A percentile compares a stretch with the other conserved stretches of the same genome.
Conservation (phyloP, 2,329 filamentous ascomycete species). For the Pseudogymnoascus sp. region DNA sequence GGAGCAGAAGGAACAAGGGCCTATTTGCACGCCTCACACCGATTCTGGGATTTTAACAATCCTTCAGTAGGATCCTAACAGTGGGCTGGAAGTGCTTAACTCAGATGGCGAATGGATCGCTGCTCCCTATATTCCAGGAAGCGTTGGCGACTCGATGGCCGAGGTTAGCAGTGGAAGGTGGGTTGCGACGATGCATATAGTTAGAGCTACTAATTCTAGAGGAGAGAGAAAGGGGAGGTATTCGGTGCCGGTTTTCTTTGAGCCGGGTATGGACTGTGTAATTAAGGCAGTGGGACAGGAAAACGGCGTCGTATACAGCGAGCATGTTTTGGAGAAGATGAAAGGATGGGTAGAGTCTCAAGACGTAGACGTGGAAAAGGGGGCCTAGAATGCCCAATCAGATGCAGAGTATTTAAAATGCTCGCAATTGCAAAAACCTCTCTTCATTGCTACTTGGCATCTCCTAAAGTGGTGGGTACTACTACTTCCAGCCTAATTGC, state of each 20-base stretch:
- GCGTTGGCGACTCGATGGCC: constrained; percentile 37
- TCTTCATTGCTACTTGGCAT: background rate
- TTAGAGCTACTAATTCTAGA: constrained; percentile 27
- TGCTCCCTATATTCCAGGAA: constrained; percentile 34
- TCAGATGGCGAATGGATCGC: constrained; percentile 35
- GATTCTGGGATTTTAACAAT: constrained; percentile 42
- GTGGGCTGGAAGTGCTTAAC: constrained; percentile 41
- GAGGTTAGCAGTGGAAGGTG: constrained; percentile 35
- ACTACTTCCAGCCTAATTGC: background rate
- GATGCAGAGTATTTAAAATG: background rate
- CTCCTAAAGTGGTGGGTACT: background rate
- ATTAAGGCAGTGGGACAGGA: constrained; percentile 29
- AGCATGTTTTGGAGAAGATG: constrained; percentile 38
- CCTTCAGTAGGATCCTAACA: constrained; percentile 39
- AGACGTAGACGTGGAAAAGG: constrained; percentile 20
- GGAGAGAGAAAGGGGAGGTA: constrained; percentile 26
- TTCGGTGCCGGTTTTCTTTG: constrained; percentile 42
- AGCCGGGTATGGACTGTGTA: constrained; percentile 36
- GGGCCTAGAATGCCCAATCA: background rate
- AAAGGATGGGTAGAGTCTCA: constrained; percentile 38
- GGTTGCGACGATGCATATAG: constrained; percentile 39
- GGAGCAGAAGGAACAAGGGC: constrained; percentile 15
- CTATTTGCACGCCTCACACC: constrained; percentile 34
- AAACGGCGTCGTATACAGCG: constrained; percentile 32
- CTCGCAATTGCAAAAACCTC: background rate